Evolutionary conservation across 345 rosid species (phyloP).

Genomic region (Cochlearia excelsa): DNA sequence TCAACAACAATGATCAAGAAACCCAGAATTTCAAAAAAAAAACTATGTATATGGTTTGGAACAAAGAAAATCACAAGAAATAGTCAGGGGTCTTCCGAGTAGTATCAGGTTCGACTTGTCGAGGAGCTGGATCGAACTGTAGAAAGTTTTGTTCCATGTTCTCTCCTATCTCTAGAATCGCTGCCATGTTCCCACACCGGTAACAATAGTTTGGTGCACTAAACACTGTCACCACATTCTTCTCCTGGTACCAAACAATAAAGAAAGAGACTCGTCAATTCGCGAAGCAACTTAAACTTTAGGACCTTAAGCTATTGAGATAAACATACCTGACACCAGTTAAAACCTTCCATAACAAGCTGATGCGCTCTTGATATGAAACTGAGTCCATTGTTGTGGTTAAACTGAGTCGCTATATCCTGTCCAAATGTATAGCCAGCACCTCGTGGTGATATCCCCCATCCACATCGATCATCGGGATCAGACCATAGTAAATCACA

Average conservation of each 20-base stretch:
- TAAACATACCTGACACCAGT: slow-evolving; percentile 70
- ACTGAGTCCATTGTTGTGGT: slow-evolving; percentile 69
- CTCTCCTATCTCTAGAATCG: slow-evolving; percentile 78
- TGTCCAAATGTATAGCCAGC: slow-evolving; percentile 22
- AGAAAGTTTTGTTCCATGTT: slow-evolving; percentile 81
- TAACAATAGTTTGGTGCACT: slow-evolving; percentile 43
- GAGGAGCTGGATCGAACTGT: slow-evolving; percentile 88
- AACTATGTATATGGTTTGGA: slow-evolving; percentile 1
- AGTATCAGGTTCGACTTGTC: slow-evolving; percentile 73
- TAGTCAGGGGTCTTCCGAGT: slow-evolving; percentile 84
- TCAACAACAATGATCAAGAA: slow-evolving; percentile 27
- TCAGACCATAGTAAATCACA: slow-evolving; percentile 33
- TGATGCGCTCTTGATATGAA: slow-evolving; percentile 85
- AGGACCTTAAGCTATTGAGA: too few relatives aligned
- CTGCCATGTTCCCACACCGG: slow-evolving; percentile 77
- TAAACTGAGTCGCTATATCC: slow-evolving; percentile 67
- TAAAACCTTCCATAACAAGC: slow-evolving; percentile 87
- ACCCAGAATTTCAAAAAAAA: background rate
- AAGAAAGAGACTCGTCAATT: too few relatives aligned
- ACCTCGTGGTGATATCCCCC: slow-evolving; percentile 45
- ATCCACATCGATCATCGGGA: slow-evolving; percentile 43
- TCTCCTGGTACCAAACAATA: slow-evolving; percentile 41
- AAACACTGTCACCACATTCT: slow-evolving; percentile 78
- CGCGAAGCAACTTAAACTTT: too few relatives aligned
- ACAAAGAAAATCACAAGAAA: slow-evolving; percentile 50